These are phyloP conservation scores for Pseudoperonospora humuli DNA, from an alignment of 352 stramenopile species.

Conservation along the genomic window DNA sequence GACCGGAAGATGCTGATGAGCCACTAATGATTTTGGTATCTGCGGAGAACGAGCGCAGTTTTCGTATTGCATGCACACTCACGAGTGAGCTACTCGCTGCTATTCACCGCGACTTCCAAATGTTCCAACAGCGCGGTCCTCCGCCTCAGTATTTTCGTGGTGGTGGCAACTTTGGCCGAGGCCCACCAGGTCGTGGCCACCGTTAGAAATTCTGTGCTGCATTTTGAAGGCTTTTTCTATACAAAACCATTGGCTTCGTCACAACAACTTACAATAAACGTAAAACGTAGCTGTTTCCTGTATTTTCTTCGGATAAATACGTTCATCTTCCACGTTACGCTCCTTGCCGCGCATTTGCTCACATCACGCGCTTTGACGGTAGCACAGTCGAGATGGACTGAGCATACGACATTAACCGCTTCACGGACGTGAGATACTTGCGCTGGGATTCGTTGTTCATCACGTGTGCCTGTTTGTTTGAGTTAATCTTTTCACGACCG, in stretches of 20 bases:
- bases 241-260: not conserved
- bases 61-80: constrained; percentile 66
- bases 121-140: constrained; percentile 35
- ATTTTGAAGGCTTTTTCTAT: no score
- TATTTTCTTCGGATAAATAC: not conserved
- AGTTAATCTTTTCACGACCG: constrained; percentile 93
- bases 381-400: constrained; percentile 85
- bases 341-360: not conserved
- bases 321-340: not conserved
- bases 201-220: constrained; percentile 10
- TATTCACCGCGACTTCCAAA: constrained; percentile 75
- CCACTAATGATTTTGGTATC: constrained; percentile 80
- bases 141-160: constrained; percentile 16
- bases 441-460: constrained; percentile 99
- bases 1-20: constrained; percentile 59
- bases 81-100: constrained; percentile 52
- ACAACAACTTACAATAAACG: constrained; percentile 8
- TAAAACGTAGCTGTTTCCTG: not conserved
- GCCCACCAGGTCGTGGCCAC: constrained; percentile 20
- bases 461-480: constrained; percentile 97
- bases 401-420: constrained; percentile 95
- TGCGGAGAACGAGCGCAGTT: constrained; percentile 79
- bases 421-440: constrained; percentile 98
- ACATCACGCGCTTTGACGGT: constrained; percentile 83
- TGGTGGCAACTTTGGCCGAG: constrained; percentile 16